A percentile compares a stretch with the other conserved stretches of the same genome.
Conservation (phyloP, 2,329 filamentous ascomycete genomes). For the Verticillium zaregamsianum region DNA sequence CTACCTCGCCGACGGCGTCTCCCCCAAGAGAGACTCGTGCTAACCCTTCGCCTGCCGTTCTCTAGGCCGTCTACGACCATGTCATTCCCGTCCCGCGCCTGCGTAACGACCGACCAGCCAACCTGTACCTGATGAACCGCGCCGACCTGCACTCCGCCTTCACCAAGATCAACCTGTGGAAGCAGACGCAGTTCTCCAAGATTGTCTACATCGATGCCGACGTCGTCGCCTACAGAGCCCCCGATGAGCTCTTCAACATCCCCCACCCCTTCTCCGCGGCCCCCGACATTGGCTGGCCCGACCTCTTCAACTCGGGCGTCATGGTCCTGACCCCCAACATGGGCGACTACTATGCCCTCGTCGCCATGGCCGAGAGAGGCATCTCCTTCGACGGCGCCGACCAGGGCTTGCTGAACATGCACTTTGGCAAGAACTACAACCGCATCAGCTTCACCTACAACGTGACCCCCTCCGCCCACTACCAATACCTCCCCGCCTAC, state of each 20-base stretch:
- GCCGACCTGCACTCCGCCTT: slow-evolving; percentile 88
- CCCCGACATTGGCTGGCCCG: slow-evolving; percentile 96
- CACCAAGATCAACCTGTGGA: slow-evolving; percentile 95
- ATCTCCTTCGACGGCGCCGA: slow-evolving; percentile 97
- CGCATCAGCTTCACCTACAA: slow-evolving; percentile 94
- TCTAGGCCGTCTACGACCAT: slow-evolving; percentile 80
- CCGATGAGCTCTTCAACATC: slow-evolving; percentile 84
- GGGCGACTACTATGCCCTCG: slow-evolving; percentile 81
- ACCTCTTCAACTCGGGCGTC: slow-evolving; percentile 96
- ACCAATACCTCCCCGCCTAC: slow-evolving; percentile 96
- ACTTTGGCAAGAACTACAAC: slow-evolving; percentile 81
- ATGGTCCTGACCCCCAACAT: slow-evolving; percentile 86
- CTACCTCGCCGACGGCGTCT: not conserved
- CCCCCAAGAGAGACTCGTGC: not conserved
- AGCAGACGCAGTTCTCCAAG: slow-evolving; percentile 80
- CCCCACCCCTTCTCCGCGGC: slow-evolving; percentile 62
- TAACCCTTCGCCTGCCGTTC: not conserved
- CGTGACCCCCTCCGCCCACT: slow-evolving; percentile 92
- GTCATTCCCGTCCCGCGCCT: slow-evolving; percentile 81
- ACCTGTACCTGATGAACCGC: slow-evolving; percentile 88
- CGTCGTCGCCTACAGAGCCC: slow-evolving; percentile 82
- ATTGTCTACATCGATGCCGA: slow-evolving; percentile 96
- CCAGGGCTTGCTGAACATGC: slow-evolving; percentile 91
- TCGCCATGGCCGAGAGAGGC: slow-evolving; percentile 77
- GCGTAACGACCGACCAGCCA: slow-evolving; percentile 70